phyloP scores from a whole-genome alignment of 306 rosid genomes.

The Vigna trinervia region DNA sequence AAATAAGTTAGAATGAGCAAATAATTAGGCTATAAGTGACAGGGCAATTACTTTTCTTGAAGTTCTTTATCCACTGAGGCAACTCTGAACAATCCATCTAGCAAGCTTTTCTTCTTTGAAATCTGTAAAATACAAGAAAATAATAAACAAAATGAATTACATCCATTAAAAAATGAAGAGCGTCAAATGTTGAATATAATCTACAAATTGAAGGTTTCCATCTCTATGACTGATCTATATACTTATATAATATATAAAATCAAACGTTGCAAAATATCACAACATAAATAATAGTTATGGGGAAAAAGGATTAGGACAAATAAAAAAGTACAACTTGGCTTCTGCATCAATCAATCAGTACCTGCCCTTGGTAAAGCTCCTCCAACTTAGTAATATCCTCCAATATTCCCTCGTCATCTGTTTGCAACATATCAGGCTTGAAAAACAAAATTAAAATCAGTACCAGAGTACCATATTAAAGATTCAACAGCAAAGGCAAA shows the following conservation, averaged over 20 bases:
- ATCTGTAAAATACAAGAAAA: slow-evolving; percentile 59
- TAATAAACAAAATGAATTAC: slow-evolving; percentile 35
- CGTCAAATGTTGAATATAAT: slow-evolving; percentile 31
- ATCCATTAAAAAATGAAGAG: slow-evolving; percentile 21
- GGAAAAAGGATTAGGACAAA: not conserved
- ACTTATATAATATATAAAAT: slow-evolving; percentile 14
- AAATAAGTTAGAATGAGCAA: slow-evolving; percentile 43
- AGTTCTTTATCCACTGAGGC: slow-evolving; percentile 62
- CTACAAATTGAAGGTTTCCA: slow-evolving; percentile 25
- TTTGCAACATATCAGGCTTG: slow-evolving; percentile 76
- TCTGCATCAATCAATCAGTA: slow-evolving; percentile 46
- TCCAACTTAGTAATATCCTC: slow-evolving; percentile 77
- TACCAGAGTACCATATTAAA: slow-evolving; percentile 31
- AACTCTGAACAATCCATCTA: slow-evolving; percentile 66
- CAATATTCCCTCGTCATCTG: slow-evolving; percentile 73
- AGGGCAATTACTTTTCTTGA: slow-evolving; percentile 72
- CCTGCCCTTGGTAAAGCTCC: slow-evolving; percentile 76
- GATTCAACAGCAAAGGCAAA: slow-evolving; percentile 29
- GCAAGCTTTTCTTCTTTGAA: slow-evolving; percentile 71
- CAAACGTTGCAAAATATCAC: slow-evolving; percentile 15
- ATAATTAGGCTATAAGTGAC: slow-evolving; percentile 43
- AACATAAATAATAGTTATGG: slow-evolving; percentile 25
- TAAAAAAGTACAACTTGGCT: slow-evolving; percentile 28
- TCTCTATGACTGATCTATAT: slow-evolving; percentile 36
- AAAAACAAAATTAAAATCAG: slow-evolving; percentile 54